Evolutionary conservation across 139 green algal species (phyloP).

Genomic region (Volvox reticuliferus): DNA sequence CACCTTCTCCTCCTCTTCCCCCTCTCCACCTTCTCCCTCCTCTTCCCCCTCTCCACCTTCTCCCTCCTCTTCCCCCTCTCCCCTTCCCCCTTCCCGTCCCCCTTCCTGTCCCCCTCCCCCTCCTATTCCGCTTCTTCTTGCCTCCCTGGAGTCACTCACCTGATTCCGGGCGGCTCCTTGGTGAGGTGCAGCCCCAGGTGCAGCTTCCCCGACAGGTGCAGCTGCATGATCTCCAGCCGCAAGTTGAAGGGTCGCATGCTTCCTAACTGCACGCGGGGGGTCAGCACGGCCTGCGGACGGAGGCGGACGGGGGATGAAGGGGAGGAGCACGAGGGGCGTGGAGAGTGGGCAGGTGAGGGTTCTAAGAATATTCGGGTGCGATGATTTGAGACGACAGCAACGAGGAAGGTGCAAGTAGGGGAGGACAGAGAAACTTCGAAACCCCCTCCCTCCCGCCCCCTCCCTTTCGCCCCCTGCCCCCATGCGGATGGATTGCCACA

Average conservation of each 20-base stretch:
- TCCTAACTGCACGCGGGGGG: conserved; percentile 37
- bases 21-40: neutral
- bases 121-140: neutral
- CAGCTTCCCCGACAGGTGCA: conserved; percentile 45
- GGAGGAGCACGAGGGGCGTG: neutral
- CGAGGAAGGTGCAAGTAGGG: no score
- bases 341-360: no score
- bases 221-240: conserved; percentile 54
- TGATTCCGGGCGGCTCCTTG: conserved; percentile 53
- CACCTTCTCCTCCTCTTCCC: neutral
- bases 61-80: neutral
- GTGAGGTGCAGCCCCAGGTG: conserved; percentile 54
- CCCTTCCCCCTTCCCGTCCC: neutral
- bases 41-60: neutral
- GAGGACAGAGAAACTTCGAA: no score
- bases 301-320: neutral
- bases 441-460: no score
- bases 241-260: conserved; percentile 44
- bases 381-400: no score
- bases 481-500: no score
- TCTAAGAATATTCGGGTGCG: no score
- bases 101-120: neutral
- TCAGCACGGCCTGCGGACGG: conserved; percentile 41
- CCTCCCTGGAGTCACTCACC: conserved; percentile 14
- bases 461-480: no score